A percentile compares a stretch with the other conserved stretches of the same genome.
phyloP scores from a whole-genome alignment of 1,284 basidiomycete species.

The Coniophora puteana region DNA sequence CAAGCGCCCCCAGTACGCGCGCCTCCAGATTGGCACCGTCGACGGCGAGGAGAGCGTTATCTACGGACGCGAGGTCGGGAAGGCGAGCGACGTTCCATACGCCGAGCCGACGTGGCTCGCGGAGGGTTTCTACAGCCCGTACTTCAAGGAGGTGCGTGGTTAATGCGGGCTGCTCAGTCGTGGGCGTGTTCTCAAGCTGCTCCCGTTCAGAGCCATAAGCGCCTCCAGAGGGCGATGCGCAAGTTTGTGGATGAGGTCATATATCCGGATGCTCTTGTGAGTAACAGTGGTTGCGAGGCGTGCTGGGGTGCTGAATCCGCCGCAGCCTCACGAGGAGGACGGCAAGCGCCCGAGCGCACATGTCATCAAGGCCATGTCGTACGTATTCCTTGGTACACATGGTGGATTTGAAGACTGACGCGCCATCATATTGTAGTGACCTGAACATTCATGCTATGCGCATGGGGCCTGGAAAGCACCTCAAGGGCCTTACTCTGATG shows the following conservation, averaged over 20 bases:
- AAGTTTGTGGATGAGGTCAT: conserved; percentile 42
- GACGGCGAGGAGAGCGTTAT: conserved; percentile 51
- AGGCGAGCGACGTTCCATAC: conserved; percentile 60
- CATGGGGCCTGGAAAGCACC: conserved; percentile 82
- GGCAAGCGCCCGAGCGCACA: conserved; percentile 67
- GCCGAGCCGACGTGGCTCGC: conserved; percentile 69
- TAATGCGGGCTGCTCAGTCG: not conserved
- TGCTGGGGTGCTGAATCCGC: conserved; percentile 2
- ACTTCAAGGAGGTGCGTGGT: conserved; percentile 55
- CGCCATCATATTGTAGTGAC: conserved; percentile 36
- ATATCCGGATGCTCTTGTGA: conserved; percentile 43
- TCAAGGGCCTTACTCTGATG: conserved; percentile 80
- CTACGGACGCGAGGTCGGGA: conserved; percentile 40
- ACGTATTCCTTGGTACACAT: conserved; percentile 28
- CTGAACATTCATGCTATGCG: conserved; percentile 86
- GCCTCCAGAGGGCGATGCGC: conserved; percentile 40
- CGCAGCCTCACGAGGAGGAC: conserved; percentile 66
- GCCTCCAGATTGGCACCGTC: conserved; percentile 56
- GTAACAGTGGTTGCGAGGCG: not conserved
- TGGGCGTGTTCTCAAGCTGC: conserved; percentile 1
- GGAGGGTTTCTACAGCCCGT: conserved; percentile 63
- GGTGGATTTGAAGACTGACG: not conserved
- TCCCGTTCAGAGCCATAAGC: conserved; percentile 38
- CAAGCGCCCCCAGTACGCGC: conserved; percentile 56
- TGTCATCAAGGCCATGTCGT: conserved; percentile 73